Evolutionary conservation across 2,329 filamentous ascomycete genomes (phyloP).

Genomic region (Aspergillus fumigatus): DNA sequence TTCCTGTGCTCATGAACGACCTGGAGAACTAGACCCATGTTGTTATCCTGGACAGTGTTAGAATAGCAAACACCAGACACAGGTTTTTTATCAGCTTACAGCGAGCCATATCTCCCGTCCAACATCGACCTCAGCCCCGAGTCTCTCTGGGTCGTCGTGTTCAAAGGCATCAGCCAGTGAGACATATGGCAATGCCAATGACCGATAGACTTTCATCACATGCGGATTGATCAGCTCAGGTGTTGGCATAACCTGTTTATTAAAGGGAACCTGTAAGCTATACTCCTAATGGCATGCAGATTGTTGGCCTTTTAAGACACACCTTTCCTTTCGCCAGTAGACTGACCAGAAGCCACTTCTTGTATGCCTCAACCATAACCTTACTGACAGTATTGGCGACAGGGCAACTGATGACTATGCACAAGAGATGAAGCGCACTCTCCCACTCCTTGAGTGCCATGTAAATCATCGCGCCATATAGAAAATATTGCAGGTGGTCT

Average conservation of each 20-base stretch:
- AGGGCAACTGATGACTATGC: conserved; percentile 64
- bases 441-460: conserved; percentile 59
- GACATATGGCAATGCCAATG: conserved; percentile 65
- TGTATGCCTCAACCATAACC: conserved; percentile 84
- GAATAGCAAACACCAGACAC: background rate
- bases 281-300: background rate
- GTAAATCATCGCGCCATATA: conserved; percentile 61
- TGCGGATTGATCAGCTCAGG: conserved; percentile 54
- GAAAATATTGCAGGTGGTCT: conserved; percentile 60
- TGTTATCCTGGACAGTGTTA: conserved; percentile 56
- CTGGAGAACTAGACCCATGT: conserved; percentile 64
- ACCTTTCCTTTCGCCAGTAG: conserved; percentile 66
- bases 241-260: conserved; percentile 40
- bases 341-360: conserved; percentile 79
- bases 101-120: conserved; percentile 58
- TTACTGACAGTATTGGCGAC: conserved; percentile 61
- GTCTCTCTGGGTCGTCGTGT: conserved; percentile 51
- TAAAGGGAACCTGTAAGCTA: conserved; percentile 5
- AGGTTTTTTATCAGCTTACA: conserved; percentile 32
- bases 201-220: conserved; percentile 54
- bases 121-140: conserved; percentile 61
- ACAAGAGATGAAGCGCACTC: conserved; percentile 58
- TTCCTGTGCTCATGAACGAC: conserved; percentile 68
- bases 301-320: background rate
- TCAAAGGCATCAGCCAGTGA: conserved; percentile 66